Evolutionary conservation across 768 basidiomycete genomes (phyloP), one percentile per base, ranked within the genome.

Genomic region (Lepiota brunneoincarnata): DNA sequence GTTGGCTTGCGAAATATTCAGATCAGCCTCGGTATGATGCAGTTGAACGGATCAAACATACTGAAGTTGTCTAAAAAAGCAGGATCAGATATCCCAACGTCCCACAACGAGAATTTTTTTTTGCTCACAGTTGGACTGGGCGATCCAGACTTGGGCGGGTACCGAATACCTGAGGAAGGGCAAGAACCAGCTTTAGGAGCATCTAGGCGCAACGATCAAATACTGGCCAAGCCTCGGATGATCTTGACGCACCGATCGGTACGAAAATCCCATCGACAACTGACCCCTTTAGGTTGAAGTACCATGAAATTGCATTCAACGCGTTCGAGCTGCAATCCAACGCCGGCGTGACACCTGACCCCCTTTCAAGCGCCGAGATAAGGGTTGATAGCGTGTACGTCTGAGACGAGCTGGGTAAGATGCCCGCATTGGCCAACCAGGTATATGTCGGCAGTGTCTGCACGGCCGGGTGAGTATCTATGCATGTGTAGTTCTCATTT

Each of bases 341-440:
- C 35, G 69, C 64, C 20, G 74, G 74, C 2, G 75, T 82, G 50
- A 75, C 85, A 26, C 80, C 83, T 4, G 78, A 80, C 31, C 75
- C 82, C 10, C 69, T 51, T 64, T 78, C 72, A 44, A 91, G 70
- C 2, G 86, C 88, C 35, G 75, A 63, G 10, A 75, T 73, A 42
- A 90, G 63, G 9, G 73, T 63, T 12, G 79, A 70, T 15, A 88
- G 75, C 0, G 81, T 81, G 65, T 83, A 83, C 0, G 87, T 88
- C 59, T 69, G 64, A 56, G 67, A 72, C 2, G 72, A 69, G n/a
- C 77, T 78, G 11, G 92, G 92, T 2, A 79, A 81, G 60, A 93
- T 93, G 21, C 89, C 89, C n/a, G 77, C 84, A 18, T 77, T 70
- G 12, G 74, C 69, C 37, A 93, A 83, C 81, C 81, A 91, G 14